Base-by-base conservation (phyloP, 2,329 filamentous ascomycete species). In the Aspergillaceae sp. region DNA sequence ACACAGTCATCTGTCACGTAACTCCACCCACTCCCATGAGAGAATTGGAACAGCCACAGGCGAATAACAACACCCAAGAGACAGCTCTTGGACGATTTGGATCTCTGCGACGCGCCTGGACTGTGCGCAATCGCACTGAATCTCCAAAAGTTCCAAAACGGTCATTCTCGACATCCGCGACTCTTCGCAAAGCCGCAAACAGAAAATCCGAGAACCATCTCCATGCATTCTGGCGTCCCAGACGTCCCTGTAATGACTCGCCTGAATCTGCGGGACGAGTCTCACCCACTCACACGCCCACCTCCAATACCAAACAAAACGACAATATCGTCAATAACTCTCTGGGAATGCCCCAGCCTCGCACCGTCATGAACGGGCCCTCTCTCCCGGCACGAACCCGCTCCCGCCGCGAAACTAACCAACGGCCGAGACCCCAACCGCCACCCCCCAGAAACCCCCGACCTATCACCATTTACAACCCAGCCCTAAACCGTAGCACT, bases 151-250 rank as follows among this genome's bases (percentile, higher is more conserved):
- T 63, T 1, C 51, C 70, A 26, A 55, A 63, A 1, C 62, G 67
- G 7, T 66, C 67, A 5, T 51, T 72, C 19, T 70, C 67, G 40
- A 64, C 60, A 11, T 65, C 68, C 19, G 66, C 69, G 7, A 66
- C 61, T 49, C 72, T 72, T 46, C 61, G 64, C 46, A 70, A 67
- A 53, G 62, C 67, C 2, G 68, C 66, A 33, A 64, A 68, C 6
- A 32, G 30, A 43, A 64, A 71, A 26, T 63, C 70, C 41, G 71
- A 78, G 45, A 69, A 68, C 38, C 71, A 70, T 36, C 61, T 80
- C 4, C 74, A 81, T 52, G 78, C 80, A 1, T 79, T 82, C 57
- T 83, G 80, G 80, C 72, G 75, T 26, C 80, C 80, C 1, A 74
- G 75, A 34, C 74, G 74, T n/a, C 82, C 82, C 61, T 83, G 78